These are phyloP conservation scores for Coelastrella sp. DNA, from an alignment of 139 green algal species.

Conservation along the genomic window DNA sequence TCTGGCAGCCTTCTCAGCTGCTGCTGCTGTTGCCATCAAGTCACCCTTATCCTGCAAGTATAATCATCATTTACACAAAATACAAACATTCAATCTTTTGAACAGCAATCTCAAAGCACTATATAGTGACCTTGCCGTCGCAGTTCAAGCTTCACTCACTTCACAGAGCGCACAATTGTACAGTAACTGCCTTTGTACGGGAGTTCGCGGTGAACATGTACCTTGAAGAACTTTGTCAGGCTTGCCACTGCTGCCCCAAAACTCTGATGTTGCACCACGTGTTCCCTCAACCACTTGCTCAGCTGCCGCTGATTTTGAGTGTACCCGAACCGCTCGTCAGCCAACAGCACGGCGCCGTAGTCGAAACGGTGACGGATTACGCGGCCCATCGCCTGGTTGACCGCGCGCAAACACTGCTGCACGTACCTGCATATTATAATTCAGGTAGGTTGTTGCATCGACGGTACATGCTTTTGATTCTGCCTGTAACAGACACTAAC, in stretches of 20 bases:
- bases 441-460: too few species aligned
- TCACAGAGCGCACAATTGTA: too few species aligned
- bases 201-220: neutral
- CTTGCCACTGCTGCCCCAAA: conserved; percentile 78
- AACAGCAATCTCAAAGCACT: too few species aligned
- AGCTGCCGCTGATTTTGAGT: conserved; percentile 26
- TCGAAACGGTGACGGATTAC: conserved; percentile 95
- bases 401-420: conserved; percentile 76
- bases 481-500: too few species aligned
- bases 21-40: conserved; percentile 39
- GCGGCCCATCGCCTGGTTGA: conserved; percentile 97
- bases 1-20: neutral
- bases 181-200: too few species aligned
- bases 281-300: conserved; percentile 75
- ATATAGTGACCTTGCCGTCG: too few species aligned
- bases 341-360: conserved; percentile 93
- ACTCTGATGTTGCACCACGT: conserved; percentile 62
- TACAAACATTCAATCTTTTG: too few species aligned
- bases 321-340: conserved; percentile 82
- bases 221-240: conserved; percentile 89
- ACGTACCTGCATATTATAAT: conserved; percentile 31
- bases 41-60: conserved; percentile 60
- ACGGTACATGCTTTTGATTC: too few species aligned
- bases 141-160: too few species aligned
- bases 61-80: too few species aligned